Conservation (phyloP, 1,284 basidiomycete genomes). For the Tilletia caries region DNA sequence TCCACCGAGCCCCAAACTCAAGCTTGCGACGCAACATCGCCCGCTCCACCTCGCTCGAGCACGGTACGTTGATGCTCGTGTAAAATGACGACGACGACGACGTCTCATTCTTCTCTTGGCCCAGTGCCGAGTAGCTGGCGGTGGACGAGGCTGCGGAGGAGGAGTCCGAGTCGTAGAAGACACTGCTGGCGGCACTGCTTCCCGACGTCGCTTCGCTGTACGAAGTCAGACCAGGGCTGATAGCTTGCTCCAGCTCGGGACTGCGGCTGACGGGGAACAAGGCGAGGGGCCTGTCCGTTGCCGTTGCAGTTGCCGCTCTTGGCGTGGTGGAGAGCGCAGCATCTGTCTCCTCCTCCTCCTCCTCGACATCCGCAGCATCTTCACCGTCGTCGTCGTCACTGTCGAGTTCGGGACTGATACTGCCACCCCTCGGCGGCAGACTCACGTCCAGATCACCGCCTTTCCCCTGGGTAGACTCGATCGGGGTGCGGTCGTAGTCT, state of each 20-base stretch:
- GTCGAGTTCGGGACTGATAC: neutral
- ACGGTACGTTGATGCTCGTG: neutral
- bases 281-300: no score
- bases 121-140: no score
- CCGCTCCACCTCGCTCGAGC: neutral
- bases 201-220: neutral
- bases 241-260: neutral
- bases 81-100: no score
- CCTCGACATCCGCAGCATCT: neutral
- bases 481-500: conserved; percentile 13
- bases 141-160: neutral
- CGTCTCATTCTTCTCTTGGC: no score
- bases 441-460: conserved; percentile 10
- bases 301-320: no score
- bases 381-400: conserved; percentile 1
- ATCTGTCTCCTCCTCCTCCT: no score
- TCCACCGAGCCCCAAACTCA: neutral
- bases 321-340: neutral
- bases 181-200: conserved; percentile 6
- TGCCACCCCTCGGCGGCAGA: neutral
- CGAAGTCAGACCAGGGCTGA: neutral
- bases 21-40: conserved; percentile 11
- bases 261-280: neutral
- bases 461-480: conserved; percentile 13
- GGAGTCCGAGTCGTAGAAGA: conserved; percentile 1